Percentiles rank a stretch among this genome's conserved stretches.
Conservation (phyloP, 805 yeast species). For the Pichia nakasei region DNA sequence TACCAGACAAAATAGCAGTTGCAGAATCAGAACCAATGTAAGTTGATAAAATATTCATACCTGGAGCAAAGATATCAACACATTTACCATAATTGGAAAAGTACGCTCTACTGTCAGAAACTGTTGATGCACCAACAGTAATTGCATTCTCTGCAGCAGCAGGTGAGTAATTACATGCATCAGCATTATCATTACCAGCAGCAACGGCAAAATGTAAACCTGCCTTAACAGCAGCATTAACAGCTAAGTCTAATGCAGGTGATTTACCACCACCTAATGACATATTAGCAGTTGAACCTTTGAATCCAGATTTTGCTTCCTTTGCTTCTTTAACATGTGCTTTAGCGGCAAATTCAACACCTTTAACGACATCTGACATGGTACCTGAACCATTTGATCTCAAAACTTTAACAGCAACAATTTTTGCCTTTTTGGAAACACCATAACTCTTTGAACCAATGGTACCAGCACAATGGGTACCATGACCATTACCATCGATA, state of each 20-base stretch:
- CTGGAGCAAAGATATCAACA: slow-evolving; percentile 96
- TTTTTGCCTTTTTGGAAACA: slow-evolving; percentile 70
- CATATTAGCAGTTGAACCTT: slow-evolving; percentile 87
- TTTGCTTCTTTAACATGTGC: slow-evolving; percentile 47
- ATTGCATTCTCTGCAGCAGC: slow-evolving; percentile 79
- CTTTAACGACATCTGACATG: slow-evolving; percentile 77
- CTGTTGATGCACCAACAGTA: slow-evolving; percentile 92
- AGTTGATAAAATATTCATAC: slow-evolving; percentile 78
- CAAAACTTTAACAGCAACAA: slow-evolving; percentile 79
- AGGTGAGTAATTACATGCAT: slow-evolving; percentile 89
- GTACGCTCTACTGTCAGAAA: slow-evolving; percentile 83
- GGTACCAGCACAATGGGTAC: slow-evolving; percentile 96
- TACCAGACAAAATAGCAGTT: slow-evolving; percentile 83
- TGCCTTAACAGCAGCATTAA: slow-evolving; percentile 78
- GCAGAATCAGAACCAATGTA: slow-evolving; percentile 70
- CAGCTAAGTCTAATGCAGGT: slow-evolving; percentile 78
- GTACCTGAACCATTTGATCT: slow-evolving; percentile 77
- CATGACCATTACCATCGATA: slow-evolving; percentile 85
- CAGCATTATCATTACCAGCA: slow-evolving; percentile 90
- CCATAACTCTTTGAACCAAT: slow-evolving; percentile 76
- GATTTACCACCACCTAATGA: slow-evolving; percentile 92
- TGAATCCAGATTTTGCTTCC: slow-evolving; percentile 53
- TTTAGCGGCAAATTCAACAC: slow-evolving; percentile 76
- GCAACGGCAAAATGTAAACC: slow-evolving; percentile 94
- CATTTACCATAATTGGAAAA: slow-evolving; percentile 94